These are phyloP conservation scores for Peribolospora kevripleyi DNA, from an alignment of 768 basidiomycete species.

Conservation along the genomic window DNA sequence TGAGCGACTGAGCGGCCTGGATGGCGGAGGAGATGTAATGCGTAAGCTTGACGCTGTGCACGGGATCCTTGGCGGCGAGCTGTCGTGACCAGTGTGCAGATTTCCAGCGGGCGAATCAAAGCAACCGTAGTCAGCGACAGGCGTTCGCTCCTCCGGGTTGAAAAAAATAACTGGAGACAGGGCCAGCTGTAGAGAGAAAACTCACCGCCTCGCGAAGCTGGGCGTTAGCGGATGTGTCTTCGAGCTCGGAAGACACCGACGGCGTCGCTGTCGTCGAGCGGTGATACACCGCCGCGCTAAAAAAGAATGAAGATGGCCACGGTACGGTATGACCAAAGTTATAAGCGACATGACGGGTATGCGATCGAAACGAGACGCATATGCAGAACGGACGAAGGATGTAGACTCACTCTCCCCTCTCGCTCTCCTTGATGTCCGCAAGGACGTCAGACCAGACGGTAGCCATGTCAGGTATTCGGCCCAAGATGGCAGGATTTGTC, in stretches of 20 bases:
- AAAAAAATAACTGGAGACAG: neutral
- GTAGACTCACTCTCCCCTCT: conserved; percentile 10
- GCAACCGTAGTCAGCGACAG: neutral
- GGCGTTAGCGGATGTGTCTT: conserved; percentile 44
- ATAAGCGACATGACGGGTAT: neutral
- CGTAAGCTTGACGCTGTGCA: conserved; percentile 42
- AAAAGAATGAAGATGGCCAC: neutral
- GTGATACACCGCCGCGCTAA: conserved; percentile 8
- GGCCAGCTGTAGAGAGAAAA: conserved; percentile 1
- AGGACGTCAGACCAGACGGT: conserved; percentile 76
- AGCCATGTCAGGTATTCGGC: conserved; percentile 51
- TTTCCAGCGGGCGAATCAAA: neutral
- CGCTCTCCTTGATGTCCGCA: conserved; percentile 55
- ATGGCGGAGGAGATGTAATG: conserved; percentile 34
- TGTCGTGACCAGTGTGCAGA: conserved; percentile 16
- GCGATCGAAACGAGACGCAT: neutral
- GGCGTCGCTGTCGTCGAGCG: conserved; percentile 8
- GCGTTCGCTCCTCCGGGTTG: no score
- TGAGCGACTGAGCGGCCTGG: conserved; percentile 36
- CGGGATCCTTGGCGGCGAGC: conserved; percentile 46
- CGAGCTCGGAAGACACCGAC: conserved; percentile 22
- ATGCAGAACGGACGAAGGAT: neutral
- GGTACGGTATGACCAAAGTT: neutral
- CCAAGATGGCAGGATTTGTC: conserved; percentile 44
- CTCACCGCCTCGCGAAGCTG: conserved; percentile 46